phyloP scores from a whole-genome alignment of 2,329 filamentous ascomycete species.

The Cercospora canescens region DNA sequence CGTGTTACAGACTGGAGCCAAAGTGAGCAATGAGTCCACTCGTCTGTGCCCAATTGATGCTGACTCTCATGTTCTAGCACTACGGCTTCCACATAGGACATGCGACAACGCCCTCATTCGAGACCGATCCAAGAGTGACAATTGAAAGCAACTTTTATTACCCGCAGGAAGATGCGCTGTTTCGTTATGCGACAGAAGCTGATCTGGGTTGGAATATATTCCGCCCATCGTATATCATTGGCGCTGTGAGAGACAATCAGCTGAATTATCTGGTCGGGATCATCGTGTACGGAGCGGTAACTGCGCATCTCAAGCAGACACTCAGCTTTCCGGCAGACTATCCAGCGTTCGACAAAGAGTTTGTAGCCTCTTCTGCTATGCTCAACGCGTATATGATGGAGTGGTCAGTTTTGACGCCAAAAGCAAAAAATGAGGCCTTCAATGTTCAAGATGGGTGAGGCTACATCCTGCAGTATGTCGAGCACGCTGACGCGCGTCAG shows the following conservation, averaged over 20 bases:
- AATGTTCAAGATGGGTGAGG: slow-evolving; percentile 47
- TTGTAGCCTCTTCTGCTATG: slow-evolving; percentile 44
- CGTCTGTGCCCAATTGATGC: background rate
- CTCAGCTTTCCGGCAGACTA: slow-evolving; percentile 48
- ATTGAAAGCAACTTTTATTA: slow-evolving; percentile 57
- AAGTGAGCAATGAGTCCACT: slow-evolving; percentile 23
- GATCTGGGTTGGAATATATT: slow-evolving; percentile 44
- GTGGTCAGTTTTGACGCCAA: slow-evolving; percentile 46
- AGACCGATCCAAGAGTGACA: slow-evolving; percentile 46
- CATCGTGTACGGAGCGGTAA: slow-evolving; percentile 50
- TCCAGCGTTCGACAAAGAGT: slow-evolving; percentile 45
- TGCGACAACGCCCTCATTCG: slow-evolving; percentile 43
- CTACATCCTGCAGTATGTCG: background rate
- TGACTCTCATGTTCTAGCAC: slow-evolving; percentile 27
- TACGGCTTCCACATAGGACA: slow-evolving; percentile 52
- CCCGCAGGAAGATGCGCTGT: slow-evolving; percentile 51
- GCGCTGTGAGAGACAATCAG: slow-evolving; percentile 49
- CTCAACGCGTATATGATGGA: slow-evolving; percentile 51
- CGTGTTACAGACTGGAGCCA: slow-evolving; percentile 51
- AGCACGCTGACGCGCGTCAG: background rate
- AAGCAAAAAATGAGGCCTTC: slow-evolving; percentile 46
- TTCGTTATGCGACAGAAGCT: slow-evolving; percentile 39
- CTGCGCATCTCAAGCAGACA: slow-evolving; percentile 40
- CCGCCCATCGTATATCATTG: slow-evolving; percentile 49
- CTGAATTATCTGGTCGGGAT: slow-evolving; percentile 51